phyloP scores from a whole-genome alignment of 129 eudicot genomes.

The Logfia minima region DNA sequence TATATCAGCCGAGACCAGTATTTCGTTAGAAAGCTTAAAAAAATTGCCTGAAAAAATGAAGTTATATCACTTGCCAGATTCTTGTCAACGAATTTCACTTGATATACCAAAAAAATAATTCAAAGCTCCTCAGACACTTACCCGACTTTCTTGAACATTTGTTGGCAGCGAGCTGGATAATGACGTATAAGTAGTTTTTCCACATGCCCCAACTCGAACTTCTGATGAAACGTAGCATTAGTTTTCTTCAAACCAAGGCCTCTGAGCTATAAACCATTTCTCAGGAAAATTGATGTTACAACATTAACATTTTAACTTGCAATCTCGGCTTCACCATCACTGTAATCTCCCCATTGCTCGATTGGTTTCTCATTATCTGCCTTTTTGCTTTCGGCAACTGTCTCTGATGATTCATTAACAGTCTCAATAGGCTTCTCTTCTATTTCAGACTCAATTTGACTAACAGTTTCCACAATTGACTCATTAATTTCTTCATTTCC shows the following conservation, averaged over 20 bases:
- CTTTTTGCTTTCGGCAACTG: constrained; percentile 23
- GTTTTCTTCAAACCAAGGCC: constrained; percentile 38
- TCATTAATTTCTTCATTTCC: constrained; percentile 28
- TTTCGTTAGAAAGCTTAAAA: constrained; percentile 17
- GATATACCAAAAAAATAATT: constrained; percentile 21
- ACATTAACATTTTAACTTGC: constrained; percentile 36
- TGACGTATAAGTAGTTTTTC: constrained; percentile 28
- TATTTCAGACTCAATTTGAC: constrained; percentile 29
- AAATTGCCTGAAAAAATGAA: constrained; percentile 9
- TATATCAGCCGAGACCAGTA: neutral
- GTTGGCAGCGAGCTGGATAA: constrained; percentile 12
- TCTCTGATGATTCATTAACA: neutral
- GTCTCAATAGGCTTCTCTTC: constrained; percentile 29
- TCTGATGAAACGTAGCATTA: constrained; percentile 27
- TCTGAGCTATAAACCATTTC: constrained; percentile 35
- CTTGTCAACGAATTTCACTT: constrained; percentile 24
- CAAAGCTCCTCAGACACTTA: constrained; percentile 18
- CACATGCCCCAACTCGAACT: constrained; percentile 25
- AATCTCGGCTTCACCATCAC: constrained; percentile 67
- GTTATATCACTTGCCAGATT: constrained; percentile 21
- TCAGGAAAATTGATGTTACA: constrained; percentile 25
- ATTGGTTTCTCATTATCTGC: constrained; percentile 39
- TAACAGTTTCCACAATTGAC: constrained; percentile 20
- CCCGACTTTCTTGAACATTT: constrained; percentile 2
- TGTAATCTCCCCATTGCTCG: constrained; percentile 80